Evolutionary conservation across 2,329 filamentous ascomycete species (phyloP), one percentile per base, ranked within the genome.

Genomic region (Phialophora verrucosa): DNA sequence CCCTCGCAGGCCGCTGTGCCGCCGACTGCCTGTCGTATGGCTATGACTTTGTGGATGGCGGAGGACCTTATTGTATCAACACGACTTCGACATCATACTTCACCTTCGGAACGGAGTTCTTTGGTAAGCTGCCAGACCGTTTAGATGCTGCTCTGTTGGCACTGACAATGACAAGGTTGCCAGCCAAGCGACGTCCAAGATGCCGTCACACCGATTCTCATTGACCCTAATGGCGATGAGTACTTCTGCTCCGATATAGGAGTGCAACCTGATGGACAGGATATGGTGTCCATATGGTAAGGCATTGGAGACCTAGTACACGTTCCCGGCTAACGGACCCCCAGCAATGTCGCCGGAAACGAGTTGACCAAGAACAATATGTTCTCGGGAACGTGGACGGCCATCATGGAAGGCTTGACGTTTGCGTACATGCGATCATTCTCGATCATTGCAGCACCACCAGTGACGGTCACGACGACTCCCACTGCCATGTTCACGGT

Each of bases 191-290:
- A 69, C 50, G 68, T 56, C 20, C 67, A 70, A 60, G 69, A 62
- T 42, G 65, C 57, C 17, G 65, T 71, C 42, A 70, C 65, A 1
- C 70, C 70, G 29, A 70, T 71, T 27, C 57, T 72, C 29, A 63
- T 71, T 25, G 69, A 68, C 47, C 70, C 70, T 4, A 68, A 71
- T 42, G 58, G 63, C 38, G 65, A 70, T 59, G 69, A 71, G 56
- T 70, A 69, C 59, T 70, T 69, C 59, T 72, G 70, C 61, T 72
- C 70, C 35, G 66, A 69, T 50, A 68, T 72, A 49, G 65, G 62
- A 23, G 68, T 66, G 12, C 60, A 63, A 31, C 70, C 70, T 17
- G 67, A 70, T 57, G 64, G 64, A 17, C 29, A 53, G 23, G 64
- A 70, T 51, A 69, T 70, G 51, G 59, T 60, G 27, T 71, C 70